Percentiles rank a stretch among this genome's conserved stretches.
These are phyloP conservation scores for Mycena kentingensis DNA, from an alignment of 768 basidiomycete species.

Conservation along the genomic window DNA sequence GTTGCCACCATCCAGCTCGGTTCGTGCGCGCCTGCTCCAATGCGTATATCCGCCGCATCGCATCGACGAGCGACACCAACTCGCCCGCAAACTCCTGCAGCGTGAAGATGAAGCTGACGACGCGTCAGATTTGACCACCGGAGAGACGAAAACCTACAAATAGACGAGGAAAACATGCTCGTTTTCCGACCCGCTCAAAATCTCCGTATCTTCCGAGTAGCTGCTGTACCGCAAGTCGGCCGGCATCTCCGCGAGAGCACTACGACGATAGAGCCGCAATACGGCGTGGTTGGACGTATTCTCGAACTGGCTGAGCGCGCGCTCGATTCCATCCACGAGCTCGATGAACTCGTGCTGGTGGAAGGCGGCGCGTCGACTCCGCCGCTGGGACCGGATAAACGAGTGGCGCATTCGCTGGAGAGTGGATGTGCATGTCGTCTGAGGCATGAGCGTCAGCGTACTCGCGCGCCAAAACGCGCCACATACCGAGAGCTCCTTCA, in stretches of 20 bases:
- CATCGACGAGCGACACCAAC: slow-evolving; percentile 76
- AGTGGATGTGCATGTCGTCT: slow-evolving; percentile 64
- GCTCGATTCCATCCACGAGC: slow-evolving; percentile 66
- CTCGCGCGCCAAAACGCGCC: not conserved
- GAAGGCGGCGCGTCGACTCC: slow-evolving; percentile 32
- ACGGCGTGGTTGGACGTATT: slow-evolving; percentile 85
- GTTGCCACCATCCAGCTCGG: slow-evolving; percentile 41
- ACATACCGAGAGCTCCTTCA: slow-evolving; percentile 72
- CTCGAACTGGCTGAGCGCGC: slow-evolving; percentile 73
- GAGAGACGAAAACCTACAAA: slow-evolving; percentile 61
- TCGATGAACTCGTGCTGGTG: slow-evolving; percentile 63
- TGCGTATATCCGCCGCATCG: slow-evolving; percentile 76
- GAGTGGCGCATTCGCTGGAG: slow-evolving; percentile 66
- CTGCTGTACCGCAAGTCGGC: slow-evolving; percentile 13
- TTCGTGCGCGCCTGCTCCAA: slow-evolving; percentile 55
- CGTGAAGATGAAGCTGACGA: slow-evolving; percentile 87
- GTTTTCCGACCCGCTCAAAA: slow-evolving; percentile 55
- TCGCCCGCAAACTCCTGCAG: slow-evolving; percentile 92
- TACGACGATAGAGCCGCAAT: slow-evolving; percentile 67
- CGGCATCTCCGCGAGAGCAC: slow-evolving; percentile 35
- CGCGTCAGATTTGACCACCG: slow-evolving; percentile 2
- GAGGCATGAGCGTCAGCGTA: not conserved
- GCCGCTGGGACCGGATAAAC: slow-evolving; percentile 52
- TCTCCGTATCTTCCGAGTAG: slow-evolving; percentile 32
- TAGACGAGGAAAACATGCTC: slow-evolving; percentile 89